Conservation (phyloP, 2,329 filamentous ascomycete species). For the Trichophyton equinum region DNA sequence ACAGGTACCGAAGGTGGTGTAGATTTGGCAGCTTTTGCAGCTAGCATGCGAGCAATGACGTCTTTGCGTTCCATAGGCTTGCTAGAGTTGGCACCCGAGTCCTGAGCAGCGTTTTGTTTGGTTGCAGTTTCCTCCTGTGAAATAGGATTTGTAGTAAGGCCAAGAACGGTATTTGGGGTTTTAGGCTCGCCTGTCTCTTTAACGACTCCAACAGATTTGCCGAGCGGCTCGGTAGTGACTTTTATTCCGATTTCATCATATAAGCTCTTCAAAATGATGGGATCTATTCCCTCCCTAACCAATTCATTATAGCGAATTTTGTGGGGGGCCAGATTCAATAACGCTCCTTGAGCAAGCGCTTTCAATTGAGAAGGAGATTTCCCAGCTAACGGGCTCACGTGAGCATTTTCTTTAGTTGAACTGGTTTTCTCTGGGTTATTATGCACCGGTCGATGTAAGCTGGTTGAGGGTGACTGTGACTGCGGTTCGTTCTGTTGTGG, state of each 20-base stretch:
- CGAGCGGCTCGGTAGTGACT: slow-evolving; percentile 15
- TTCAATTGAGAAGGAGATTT: slow-evolving; percentile 29
- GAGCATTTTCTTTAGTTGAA: neutral
- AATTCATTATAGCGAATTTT: slow-evolving; percentile 65
- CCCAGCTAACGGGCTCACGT: slow-evolving; percentile 9
- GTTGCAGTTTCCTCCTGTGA: neutral
- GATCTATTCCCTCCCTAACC: slow-evolving; percentile 59
- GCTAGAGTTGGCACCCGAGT: slow-evolving; percentile 11
- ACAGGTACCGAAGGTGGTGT: neutral
- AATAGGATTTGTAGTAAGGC: neutral
- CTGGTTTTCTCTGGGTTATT: neutral
- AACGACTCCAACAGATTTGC: neutral
- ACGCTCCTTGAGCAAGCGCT: slow-evolving; percentile 49
- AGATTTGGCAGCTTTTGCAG: slow-evolving; percentile 53
- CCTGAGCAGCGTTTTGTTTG: neutral
- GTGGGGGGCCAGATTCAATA: slow-evolving; percentile 48
- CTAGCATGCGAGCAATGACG: slow-evolving; percentile 61
- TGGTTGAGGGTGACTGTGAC: neutral
- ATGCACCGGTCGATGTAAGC: neutral
- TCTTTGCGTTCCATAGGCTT: slow-evolving; percentile 57
- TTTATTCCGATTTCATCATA: slow-evolving; percentile 57
- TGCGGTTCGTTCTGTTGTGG: neutral
- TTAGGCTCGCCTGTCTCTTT: neutral
- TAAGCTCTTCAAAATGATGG: slow-evolving; percentile 47
- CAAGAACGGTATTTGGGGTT: neutral